Base-by-base conservation (phyloP, 495 filamentous ascomycete species). In the Aspergillus nanangensis region DNA sequence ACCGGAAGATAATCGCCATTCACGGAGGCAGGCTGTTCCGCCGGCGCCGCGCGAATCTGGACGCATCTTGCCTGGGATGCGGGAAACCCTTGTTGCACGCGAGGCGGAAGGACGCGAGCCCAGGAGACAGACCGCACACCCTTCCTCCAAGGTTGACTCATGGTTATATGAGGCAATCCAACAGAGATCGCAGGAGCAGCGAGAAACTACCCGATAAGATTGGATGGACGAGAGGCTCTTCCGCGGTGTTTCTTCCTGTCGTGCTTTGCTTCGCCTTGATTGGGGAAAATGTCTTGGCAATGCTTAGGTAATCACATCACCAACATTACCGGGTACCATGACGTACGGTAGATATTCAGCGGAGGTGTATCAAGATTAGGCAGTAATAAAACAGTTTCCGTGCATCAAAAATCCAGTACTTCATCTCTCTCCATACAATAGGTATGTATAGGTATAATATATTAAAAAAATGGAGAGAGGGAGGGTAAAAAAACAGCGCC, bases 11-110 rank as follows among this genome's bases (percentile, higher is more conserved):
- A 45, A 37, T 62, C 56, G 33, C 68, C 68, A 45, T 69, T 69
- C 40, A 57, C 56, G 34, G 65, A 51, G 21, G 65, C 50, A 36
- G 55, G 56, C 47, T 67, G 60, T 37, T 58, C 64, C 44, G 64
- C 58, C 5, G 69, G 66, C 38, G 69, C 55, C 25, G 70, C 64
- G 48, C 68, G 69, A 60, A 74, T 72, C 49, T 74, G 70, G 38
- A 74, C 45, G 51, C 50, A 60, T 63, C 70, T 64, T 27, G 62
- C 44, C 50, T 72, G 68, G 31, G 51, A 50, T 55, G 23, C 49
- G 44, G 59, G 34, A 13, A 21, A 15, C 29, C 46, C 44, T 55
- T 58, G 59, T 55, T 51, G 59, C 44, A 49, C 43, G 19, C 53
- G 53, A 11, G 53, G 58, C 57, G 64, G 56, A 38, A 68, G 54